phyloP scores from a whole-genome alignment of 2,329 filamentous ascomycete genomes.

The Alternaria alternata region DNA sequence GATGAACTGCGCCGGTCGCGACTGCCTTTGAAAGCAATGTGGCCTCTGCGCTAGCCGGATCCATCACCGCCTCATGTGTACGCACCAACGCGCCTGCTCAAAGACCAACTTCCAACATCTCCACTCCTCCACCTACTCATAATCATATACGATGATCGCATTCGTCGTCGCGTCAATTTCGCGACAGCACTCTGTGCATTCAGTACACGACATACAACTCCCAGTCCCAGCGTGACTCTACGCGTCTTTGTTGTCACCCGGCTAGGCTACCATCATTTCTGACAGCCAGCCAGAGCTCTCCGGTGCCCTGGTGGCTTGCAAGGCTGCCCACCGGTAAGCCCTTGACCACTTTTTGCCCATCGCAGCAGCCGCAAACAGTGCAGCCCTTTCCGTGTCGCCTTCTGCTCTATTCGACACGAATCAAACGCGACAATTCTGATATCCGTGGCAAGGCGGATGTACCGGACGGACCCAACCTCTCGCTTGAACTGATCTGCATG shows the following conservation, averaged over 20 bases:
- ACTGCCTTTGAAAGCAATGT: constrained; percentile 26
- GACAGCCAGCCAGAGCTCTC: constrained; percentile 25
- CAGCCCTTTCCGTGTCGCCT: constrained; percentile 2
- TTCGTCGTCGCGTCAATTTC: neutral
- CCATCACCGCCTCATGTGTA: constrained; percentile 30
- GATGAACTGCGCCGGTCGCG: constrained; percentile 15
- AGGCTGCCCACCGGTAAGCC: constrained; percentile 22
- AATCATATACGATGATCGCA: constrained; percentile 4
- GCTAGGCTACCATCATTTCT: constrained; percentile 27
- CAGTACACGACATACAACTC: neutral
- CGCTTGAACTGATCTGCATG: constrained; percentile 47
- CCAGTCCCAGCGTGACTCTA: neutral
- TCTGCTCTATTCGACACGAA: constrained; percentile 5
- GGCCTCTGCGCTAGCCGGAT: constrained; percentile 33
- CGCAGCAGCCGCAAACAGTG: constrained; percentile 19
- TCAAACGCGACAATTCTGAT: constrained; percentile 1
- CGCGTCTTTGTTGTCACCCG: constrained; percentile 17
- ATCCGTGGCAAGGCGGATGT: constrained; percentile 20
- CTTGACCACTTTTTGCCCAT: neutral
- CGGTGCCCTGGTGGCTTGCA: constrained; percentile 24
- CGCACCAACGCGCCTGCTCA: constrained; percentile 21
- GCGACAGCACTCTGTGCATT: neutral
- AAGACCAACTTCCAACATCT: constrained; percentile 12
- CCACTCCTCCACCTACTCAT: neutral
- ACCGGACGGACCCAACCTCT: constrained; percentile 34